Evolutionary conservation across 2,329 filamentous ascomycete species (phyloP), one percentile per base, ranked within the genome.

Genomic region (Venturiaceae sp.): DNA sequence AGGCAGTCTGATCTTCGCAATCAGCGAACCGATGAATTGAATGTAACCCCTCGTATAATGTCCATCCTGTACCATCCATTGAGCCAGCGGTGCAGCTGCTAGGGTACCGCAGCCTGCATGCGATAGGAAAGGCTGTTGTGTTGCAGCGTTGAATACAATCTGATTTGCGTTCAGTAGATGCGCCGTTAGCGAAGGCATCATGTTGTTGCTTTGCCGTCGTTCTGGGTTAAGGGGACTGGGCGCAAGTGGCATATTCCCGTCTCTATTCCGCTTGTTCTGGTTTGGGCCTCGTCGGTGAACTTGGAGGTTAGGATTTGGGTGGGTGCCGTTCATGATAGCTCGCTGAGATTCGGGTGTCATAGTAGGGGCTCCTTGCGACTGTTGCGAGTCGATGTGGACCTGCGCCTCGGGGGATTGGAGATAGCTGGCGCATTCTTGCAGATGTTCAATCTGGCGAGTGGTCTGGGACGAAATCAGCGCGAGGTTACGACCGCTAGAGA

Each of bases 11-110:
- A 88, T 76, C 63, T 85, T 83, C 34, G 80, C 75, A 30, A 90
- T 79, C 7, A 88, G 71, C n/a, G 77, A 74, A 8, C 85, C 85
- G 23, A 84, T 80, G 64, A 87, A 88, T 28, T 80, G 78, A 64
- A 88, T 80, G 70, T 89, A 88, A 55, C 82, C 81, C 62, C 87
- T 84, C 34, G 86, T 83, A 71, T 89, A 87, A 60, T 90, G 80
- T 8, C 83, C 77, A 69, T 90, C 86, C 69, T 88, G 86, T 13
- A 83, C 81, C 46, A 90, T 81, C 87, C 87, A 90, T 68, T 79
- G 77, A 21, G 80, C 79, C 11, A 90, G 74, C 1, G 76, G 71
- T 0, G 74, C 66, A 53, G 82, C 82, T 19, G 80, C 73, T 19
- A 87, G 73, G 0, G 77, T 80, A 23, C 87, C 86, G 58, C 77